A percentile compares a stretch with the other conserved stretches of the same genome.
Evolutionary conservation across 305 asterid genomes (phyloP).

Genomic region (Caryopteris hybrid): DNA sequence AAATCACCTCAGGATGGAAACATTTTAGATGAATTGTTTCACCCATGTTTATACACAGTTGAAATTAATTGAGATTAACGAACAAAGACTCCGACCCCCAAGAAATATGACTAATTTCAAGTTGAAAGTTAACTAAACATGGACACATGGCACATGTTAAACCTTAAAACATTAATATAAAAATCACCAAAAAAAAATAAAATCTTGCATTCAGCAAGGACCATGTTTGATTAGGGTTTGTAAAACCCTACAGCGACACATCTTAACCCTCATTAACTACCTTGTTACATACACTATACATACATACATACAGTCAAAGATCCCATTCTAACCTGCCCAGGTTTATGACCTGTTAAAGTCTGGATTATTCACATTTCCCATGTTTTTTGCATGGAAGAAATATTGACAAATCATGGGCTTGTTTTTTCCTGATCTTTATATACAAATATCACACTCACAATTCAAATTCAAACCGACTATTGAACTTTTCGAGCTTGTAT

Average conservation of each 20-base stretch:
- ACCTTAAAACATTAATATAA: constrained; percentile 22
- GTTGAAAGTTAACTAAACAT: not conserved
- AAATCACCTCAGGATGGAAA: no score
- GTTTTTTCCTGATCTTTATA: no score
- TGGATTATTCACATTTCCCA: not conserved
- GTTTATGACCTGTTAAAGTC: not conserved
- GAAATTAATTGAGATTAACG: no score
- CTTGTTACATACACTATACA: not conserved
- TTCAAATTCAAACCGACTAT: no score
- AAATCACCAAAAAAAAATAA: constrained; percentile 10
- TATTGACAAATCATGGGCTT: no score
- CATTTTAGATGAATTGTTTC: constrained; percentile 7
- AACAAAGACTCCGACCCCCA: constrained; percentile 20
- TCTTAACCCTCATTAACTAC: constrained; percentile 10
- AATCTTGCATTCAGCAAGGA: constrained; percentile 27
- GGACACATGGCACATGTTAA: constrained; percentile 36
- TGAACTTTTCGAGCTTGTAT: no score
- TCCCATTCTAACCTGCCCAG: not conserved
- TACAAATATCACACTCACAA: no score
- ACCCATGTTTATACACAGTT: not conserved
- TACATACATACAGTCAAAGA: no score
- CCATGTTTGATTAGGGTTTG: constrained; percentile 54
- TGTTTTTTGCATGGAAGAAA: not conserved
- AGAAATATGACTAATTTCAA: constrained; percentile 13
- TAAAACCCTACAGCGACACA: constrained; percentile 12